These are phyloP conservation scores for Perilla frutescens DNA, from an alignment of 257 asterid genomes.

Conservation along the genomic window DNA sequence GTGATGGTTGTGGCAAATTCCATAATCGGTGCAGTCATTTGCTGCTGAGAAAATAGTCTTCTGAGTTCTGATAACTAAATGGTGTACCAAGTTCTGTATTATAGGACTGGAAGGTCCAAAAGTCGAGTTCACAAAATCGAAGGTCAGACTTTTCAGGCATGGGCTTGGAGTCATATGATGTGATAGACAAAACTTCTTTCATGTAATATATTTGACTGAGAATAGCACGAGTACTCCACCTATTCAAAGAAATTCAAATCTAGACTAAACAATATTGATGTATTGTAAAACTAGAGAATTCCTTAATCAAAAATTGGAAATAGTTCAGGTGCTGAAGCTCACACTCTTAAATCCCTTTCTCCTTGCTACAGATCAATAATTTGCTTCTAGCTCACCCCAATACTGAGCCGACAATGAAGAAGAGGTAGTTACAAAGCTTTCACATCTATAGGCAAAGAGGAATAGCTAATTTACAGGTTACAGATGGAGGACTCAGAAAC, in stretches of 20 bases:
- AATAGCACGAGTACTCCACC: too few relatives aligned
- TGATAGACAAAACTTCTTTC: background rate
- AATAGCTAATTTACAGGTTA: background rate
- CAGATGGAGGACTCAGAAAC: background rate
- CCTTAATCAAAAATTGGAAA: background rate
- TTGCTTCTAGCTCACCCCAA: background rate
- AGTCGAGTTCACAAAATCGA: background rate
- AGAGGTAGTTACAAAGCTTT: background rate
- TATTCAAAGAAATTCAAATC: background rate
- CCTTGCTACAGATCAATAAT: background rate
- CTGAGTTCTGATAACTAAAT: background rate
- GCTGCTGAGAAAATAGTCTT: background rate
- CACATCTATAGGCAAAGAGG: background rate
- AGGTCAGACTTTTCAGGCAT: background rate
- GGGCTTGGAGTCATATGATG: conserved; percentile 18
- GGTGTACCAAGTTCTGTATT: background rate
- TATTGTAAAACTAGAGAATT: background rate
- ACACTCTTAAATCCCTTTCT: background rate
- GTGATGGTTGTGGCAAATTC: background rate
- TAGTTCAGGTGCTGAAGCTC: background rate
- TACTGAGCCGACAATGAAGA: background rate
- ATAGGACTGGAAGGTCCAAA: background rate
- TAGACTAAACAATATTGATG: background rate
- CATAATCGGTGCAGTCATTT: background rate
- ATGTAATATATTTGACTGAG: too few relatives aligned